These are phyloP conservation scores for Boletus pseudopeckii DNA, from an alignment of 768 basidiomycete species.

Conservation along the genomic window DNA sequence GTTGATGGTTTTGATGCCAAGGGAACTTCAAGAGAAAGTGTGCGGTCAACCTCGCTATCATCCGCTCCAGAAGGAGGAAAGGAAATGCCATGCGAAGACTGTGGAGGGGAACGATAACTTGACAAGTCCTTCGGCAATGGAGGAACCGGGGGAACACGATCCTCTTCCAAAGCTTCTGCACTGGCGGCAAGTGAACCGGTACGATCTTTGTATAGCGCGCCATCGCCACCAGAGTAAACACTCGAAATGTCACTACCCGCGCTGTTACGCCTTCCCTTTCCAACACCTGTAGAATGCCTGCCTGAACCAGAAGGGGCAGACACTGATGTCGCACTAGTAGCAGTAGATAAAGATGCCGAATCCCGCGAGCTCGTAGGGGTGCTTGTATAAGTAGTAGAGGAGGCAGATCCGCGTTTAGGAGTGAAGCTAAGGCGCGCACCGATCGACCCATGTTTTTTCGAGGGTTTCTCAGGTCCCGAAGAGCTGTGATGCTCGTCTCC, in stretches of 20 bases:
- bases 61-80: conserved; percentile 47
- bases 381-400: conserved; percentile 81
- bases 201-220: conserved; percentile 61
- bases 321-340: conserved; percentile 74
- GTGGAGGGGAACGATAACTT: conserved; percentile 68
- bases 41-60: conserved; percentile 47
- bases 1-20: conserved; percentile 22
- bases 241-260: conserved; percentile 83
- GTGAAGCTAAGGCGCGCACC: conserved; percentile 70
- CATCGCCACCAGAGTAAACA: conserved; percentile 63
- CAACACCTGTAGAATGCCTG: conserved; percentile 61
- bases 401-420: conserved; percentile 86
- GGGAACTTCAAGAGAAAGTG: conserved; percentile 52
- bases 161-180: conserved; percentile 59
- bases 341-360: conserved; percentile 76
- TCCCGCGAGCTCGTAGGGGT: conserved; percentile 84
- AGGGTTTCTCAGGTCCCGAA: conserved; percentile 55
- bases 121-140: conserved; percentile 88
- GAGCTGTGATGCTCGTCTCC: conserved; percentile 56
- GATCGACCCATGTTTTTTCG: conserved; percentile 58
- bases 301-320: conserved; percentile 59
- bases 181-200: conserved; percentile 56
- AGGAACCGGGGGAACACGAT: conserved; percentile 85
- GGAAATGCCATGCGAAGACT: conserved; percentile 51
- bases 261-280: conserved; percentile 72